Conservation (phyloP, 1,284 basidiomycete genomes). For the Omphalotus olearius region DNA sequence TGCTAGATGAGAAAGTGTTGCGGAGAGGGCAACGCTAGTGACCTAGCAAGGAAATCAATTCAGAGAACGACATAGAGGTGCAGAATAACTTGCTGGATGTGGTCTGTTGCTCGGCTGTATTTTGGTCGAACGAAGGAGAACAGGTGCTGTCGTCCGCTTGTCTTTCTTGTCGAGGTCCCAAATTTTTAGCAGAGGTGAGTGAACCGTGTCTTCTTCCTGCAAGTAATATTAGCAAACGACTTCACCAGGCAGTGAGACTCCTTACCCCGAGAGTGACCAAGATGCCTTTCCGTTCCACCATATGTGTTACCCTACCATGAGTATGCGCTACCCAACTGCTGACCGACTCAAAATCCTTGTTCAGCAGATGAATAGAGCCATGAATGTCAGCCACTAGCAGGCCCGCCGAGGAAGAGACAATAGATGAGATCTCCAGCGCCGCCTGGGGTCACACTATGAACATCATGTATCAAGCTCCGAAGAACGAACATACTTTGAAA, state of each 20-base stretch:
- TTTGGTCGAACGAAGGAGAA: conserved; percentile 73
- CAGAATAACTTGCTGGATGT: conserved; percentile 61
- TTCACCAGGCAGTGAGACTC: conserved; percentile 24
- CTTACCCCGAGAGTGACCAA: conserved; percentile 80
- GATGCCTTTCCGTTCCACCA: conserved; percentile 74
- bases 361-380: conserved; percentile 74
- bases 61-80: background rate
- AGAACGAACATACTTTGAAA: conserved; percentile 54
- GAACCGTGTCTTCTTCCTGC: conserved; percentile 75
- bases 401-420: conserved; percentile 57
- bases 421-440: conserved; percentile 68
- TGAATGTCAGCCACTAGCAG: conserved; percentile 79
- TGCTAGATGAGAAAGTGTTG: conserved; percentile 81
- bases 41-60: conserved; percentile 44
- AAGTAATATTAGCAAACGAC: background rate
- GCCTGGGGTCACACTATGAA: conserved; percentile 33
- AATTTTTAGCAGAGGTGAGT: conserved; percentile 81
- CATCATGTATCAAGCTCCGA: background rate
- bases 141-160: conserved; percentile 64
- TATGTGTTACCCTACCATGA: conserved; percentile 76
- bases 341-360: conserved; percentile 70
- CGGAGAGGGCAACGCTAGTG: conserved; percentile 77
- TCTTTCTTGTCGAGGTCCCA: conserved; percentile 84
- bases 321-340: conserved; percentile 77
- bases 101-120: conserved; percentile 75